Conservation (phyloP, 2,329 filamentous ascomycete species). For the Diaporthe sp. region DNA sequence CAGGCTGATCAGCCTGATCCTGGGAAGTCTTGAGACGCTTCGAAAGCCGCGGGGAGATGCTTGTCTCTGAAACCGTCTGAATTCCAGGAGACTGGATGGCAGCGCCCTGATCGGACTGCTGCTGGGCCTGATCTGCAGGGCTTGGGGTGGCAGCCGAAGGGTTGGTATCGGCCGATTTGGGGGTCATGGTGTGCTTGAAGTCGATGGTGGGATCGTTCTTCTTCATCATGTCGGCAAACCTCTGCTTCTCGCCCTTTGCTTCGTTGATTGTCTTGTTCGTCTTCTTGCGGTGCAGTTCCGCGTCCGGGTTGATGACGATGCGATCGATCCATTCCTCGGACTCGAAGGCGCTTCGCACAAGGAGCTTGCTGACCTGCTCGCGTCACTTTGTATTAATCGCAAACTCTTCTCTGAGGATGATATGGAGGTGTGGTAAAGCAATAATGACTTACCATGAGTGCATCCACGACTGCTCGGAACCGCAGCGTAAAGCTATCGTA, state of each 20-base stretch:
- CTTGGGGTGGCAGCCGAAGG: background rate
- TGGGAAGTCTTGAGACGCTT: background rate
- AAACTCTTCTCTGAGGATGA: accelerated
- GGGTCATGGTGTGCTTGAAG: background rate
- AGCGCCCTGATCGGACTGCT: background rate
- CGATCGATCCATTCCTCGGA: background rate
- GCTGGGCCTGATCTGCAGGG: background rate
- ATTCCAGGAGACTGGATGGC: too few species aligned
- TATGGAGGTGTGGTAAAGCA: accelerated
- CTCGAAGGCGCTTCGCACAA: background rate
- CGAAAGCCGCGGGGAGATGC: too few species aligned
- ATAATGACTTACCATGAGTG: background rate
- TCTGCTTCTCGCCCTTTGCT: background rate
- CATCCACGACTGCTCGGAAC: background rate
- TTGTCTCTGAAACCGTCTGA: too few species aligned
- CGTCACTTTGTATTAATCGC: background rate
- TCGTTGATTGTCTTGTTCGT: background rate
- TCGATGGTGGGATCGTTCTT: background rate
- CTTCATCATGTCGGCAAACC: background rate
- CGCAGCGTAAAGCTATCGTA: background rate
- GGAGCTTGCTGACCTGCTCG: background rate
- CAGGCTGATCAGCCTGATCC: background rate
- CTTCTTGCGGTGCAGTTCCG: background rate
- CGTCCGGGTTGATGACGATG: background rate
- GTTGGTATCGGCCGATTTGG: background rate